Base-by-base conservation (phyloP, 2,329 filamentous ascomycete genomes). In the Fusarium pseudonygamai region DNA sequence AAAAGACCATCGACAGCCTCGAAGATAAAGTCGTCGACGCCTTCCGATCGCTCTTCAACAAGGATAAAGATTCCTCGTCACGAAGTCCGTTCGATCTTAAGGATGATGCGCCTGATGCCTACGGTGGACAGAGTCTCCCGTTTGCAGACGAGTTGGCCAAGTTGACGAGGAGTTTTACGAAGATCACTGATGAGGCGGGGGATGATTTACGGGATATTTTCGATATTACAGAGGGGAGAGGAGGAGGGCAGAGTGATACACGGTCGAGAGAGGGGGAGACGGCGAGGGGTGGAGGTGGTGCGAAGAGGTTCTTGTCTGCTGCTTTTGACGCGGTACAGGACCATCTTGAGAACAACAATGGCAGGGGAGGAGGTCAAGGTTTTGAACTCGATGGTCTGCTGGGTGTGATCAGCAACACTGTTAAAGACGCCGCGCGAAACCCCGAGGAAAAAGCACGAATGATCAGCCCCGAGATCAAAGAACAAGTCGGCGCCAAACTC, bases 391-490 rank as follows among this genome's bases (percentile, higher is more conserved):
- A 84, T n/a, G 84, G 84, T 0, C 78, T 86, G 3, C 78, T 86
- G 1, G 84, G 84, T 4, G 78, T 84, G 0, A 67, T 86, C 18
- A 85, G 83, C 75, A 79, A 79, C 67, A 85, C 82, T 2, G 80
- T 86, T 62, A 85, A 85, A 66, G 84, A 85, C 22, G 82, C 82
- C 18, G 78, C 84, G 4, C 80, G 83, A n/a, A 84, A 84, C 67
- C 84, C 84, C 1, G 84, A 86, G 67, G 84, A 85, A 52, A 85
- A 83, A 62, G 84, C 84, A 1, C 83, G 84, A 9, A 62, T 81
- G 52, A 85, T 86, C 61, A 84, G 80, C 45, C 84, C 84, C 7
- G 84, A 85, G 76, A 85, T 86, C 80, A 85, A 85, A 72, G 84
- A 85, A 28, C 79, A 80, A 53, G 82, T 86, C 49, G 82, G 80